Evolutionary conservation across 257 asterid genomes (phyloP).

Genomic region (Fraxinus pennsylvanica): DNA sequence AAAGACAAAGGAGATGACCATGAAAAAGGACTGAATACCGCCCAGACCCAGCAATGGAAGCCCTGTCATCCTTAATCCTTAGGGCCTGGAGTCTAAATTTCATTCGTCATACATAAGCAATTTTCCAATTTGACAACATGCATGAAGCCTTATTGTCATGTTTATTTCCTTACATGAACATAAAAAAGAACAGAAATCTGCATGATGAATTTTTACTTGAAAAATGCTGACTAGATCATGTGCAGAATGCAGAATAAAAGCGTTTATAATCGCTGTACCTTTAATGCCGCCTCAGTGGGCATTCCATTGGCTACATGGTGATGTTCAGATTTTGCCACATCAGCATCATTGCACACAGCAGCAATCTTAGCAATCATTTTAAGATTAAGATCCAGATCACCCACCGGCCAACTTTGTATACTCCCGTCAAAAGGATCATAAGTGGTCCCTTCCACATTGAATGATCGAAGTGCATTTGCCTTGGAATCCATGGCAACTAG

Average conservation of each 20-base stretch:
- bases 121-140: background rate
- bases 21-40: too few relatives aligned
- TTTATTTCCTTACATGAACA: background rate
- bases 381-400: slow-evolving; percentile 74
- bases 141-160: background rate
- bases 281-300: slow-evolving; percentile 98
- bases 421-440: slow-evolving; percentile 90
- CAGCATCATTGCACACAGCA: slow-evolving; percentile 94
- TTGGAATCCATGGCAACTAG: slow-evolving; percentile 76
- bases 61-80: too few relatives aligned
- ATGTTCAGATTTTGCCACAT: slow-evolving; percentile 69
- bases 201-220: background rate
- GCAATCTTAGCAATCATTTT: slow-evolving; percentile 91
- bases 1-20: too few relatives aligned
- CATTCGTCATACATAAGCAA: too few relatives aligned
- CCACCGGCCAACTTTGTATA: slow-evolving; percentile 71
- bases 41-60: too few relatives aligned
- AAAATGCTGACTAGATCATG: background rate
- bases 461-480: slow-evolving; percentile 50
- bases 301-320: slow-evolving; percentile 69
- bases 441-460: slow-evolving; percentile 77
- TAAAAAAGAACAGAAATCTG: background rate
- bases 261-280: slow-evolving; percentile 45
- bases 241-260: background rate
- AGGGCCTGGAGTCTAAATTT: too few relatives aligned